Conservation (phyloP, 305 asterid species). For the Solanum hybrid region DNA sequence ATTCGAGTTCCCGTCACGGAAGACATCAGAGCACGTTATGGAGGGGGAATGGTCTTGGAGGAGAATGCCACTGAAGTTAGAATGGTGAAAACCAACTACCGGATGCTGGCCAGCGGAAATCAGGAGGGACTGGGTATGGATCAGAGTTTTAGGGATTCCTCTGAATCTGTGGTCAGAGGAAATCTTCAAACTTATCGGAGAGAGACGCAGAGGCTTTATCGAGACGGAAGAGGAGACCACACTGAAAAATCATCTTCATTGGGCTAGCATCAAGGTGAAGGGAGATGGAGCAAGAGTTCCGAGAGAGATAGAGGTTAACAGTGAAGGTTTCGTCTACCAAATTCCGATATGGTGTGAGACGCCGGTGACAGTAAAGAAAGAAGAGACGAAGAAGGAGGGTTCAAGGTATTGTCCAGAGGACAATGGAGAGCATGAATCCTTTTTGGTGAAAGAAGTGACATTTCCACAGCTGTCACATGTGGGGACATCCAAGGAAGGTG, state of each 20-base stretch:
- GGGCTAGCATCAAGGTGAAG: neutral
- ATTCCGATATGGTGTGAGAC: neutral
- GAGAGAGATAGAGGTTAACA: neutral
- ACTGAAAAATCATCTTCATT: neutral
- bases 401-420: neutral
- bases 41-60: neutral
- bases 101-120: neutral
- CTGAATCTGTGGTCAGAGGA: neutral
- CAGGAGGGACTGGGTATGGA: neutral
- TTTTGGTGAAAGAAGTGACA: neutral
- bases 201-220: neutral
- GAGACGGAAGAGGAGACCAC: neutral
- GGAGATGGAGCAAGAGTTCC: neutral
- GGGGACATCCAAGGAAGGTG: neutral
- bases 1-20: neutral
- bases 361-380: neutral
- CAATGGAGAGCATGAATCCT: neutral
- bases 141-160: neutral
- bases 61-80: neutral
- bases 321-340: neutral
- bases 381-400: neutral
- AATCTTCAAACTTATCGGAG: neutral
- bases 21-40: neutral
- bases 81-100: neutral
- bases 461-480: neutral